Conservation (phyloP, 352 stramenopile genomes). For the Phytophthora constricta region DNA sequence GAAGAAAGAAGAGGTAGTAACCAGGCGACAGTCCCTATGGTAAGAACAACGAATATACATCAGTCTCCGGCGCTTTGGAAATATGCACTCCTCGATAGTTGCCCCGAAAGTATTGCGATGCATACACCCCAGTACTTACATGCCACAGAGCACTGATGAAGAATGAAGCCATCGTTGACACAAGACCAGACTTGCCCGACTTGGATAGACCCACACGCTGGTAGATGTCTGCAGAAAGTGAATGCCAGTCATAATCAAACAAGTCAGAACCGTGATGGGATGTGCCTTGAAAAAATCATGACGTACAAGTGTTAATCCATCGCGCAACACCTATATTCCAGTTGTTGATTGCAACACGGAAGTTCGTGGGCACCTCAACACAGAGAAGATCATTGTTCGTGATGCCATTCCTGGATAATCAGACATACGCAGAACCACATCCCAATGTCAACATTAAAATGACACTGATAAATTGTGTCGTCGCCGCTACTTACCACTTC, state of each 20-base stretch:
- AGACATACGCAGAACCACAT: neutral
- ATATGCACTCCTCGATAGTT: neutral
- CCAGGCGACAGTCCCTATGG: slow-evolving; percentile 80
- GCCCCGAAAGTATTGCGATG: neutral
- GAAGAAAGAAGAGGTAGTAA: slow-evolving; percentile 90
- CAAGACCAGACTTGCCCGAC: slow-evolving; percentile 70
- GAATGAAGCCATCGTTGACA: slow-evolving; percentile 83
- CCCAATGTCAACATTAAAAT: no score
- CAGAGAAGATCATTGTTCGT: slow-evolving; percentile 88
- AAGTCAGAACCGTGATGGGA: no score
- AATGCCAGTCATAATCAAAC: slow-evolving; percentile 2
- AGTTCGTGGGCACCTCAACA: slow-evolving; percentile 86
- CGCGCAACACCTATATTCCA: slow-evolving; percentile 89
- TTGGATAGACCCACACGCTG: slow-evolving; percentile 84
- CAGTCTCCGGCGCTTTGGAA: neutral
- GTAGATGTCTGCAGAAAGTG: slow-evolving; percentile 72
- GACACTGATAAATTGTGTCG: no score
- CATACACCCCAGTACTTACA: slow-evolving; percentile 46
- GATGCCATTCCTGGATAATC: slow-evolving; percentile 72
- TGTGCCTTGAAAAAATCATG: neutral
- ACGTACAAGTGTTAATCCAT: slow-evolving; percentile 88
- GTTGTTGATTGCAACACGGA: slow-evolving; percentile 89
- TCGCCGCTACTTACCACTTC: slow-evolving; percentile 58
- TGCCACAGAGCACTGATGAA: slow-evolving; percentile 88
- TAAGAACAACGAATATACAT: slow-evolving; percentile 11